Evolutionary conservation across 2,329 filamentous ascomycete genomes (phyloP).

Genomic region (Fusarium pseudonygamai): DNA sequence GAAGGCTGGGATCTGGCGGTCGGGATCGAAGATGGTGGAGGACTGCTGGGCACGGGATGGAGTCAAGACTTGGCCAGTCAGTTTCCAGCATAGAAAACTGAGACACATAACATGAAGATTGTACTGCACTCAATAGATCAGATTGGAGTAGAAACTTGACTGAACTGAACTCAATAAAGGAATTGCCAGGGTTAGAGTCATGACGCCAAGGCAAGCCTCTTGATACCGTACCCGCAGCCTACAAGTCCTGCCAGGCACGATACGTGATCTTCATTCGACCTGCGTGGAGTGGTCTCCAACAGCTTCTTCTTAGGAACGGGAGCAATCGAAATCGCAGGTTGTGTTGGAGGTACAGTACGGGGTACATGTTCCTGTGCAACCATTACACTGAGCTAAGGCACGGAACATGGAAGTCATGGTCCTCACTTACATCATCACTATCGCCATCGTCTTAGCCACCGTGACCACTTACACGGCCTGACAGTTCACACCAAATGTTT

Average conservation of each 20-base stretch:
- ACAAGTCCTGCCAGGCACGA: slow-evolving; percentile 10
- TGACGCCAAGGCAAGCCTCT: background rate
- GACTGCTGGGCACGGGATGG: slow-evolving; percentile 5
- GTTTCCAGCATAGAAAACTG: background rate
- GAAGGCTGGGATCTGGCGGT: slow-evolving; percentile 20
- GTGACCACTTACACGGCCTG: slow-evolving; percentile 21
- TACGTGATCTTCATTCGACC: background rate
- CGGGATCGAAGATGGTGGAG: slow-evolving; percentile 27
- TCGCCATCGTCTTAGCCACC: slow-evolving; percentile 26
- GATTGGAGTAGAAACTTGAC: background rate
- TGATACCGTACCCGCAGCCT: background rate
- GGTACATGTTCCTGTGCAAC: slow-evolving; percentile 31
- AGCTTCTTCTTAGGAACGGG: slow-evolving; percentile 2
- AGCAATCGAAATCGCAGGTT: background rate
- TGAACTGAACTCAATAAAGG: background rate
- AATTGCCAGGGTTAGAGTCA: background rate
- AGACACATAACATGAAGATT: background rate
- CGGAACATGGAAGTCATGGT: slow-evolving; percentile 32
- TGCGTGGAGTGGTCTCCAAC: slow-evolving; percentile 3
- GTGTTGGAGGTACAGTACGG: slow-evolving; percentile 15
- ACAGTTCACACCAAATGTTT: slow-evolving; percentile 7
- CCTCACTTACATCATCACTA: slow-evolving; percentile 38
- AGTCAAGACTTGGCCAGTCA: slow-evolving; percentile 1
- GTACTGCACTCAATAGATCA: background rate
- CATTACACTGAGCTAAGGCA: slow-evolving; percentile 29